Percentiles rank a stretch among this genome's conserved stretches.
phyloP scores from a whole-genome alignment of 495 filamentous ascomycete genomes.

The Achaetomiella virescens region DNA sequence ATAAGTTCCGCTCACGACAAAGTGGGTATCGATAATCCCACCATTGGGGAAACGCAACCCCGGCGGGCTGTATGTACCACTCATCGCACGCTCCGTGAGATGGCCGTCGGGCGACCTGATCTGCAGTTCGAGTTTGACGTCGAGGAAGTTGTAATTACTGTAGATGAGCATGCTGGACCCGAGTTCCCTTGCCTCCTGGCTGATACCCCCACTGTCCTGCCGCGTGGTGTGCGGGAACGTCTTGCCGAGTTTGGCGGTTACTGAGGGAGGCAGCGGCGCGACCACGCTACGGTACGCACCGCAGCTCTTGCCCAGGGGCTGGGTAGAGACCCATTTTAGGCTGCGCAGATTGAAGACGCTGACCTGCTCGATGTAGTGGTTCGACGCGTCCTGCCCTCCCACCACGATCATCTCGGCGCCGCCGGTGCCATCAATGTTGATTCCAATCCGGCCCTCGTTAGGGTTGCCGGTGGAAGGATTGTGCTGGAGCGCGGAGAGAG shows the following conservation, averaged over 20 bases:
- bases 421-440: conserved; percentile 80
- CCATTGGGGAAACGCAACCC: conserved; percentile 93
- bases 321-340: conserved; percentile 88
- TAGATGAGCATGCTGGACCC: conserved; percentile 91
- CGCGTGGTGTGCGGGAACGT: conserved; percentile 23
- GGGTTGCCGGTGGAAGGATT: conserved; percentile 74
- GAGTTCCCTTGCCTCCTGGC: conserved; percentile 50
- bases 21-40: conserved; percentile 86
- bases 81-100: conserved; percentile 82
- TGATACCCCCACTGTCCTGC: conserved; percentile 32
- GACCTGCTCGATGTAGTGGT: conserved; percentile 97
- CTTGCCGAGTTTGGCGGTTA: conserved; percentile 67
- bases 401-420: conserved; percentile 97
- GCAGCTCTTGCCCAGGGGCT: conserved; percentile 77
- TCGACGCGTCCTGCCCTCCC: conserved; percentile 92
- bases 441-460: conserved; percentile 78
- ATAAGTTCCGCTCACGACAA: conserved; percentile 95
- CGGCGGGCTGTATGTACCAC: conserved; percentile 76
- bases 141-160: conserved; percentile 97
- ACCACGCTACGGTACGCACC: conserved; percentile 95
- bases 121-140: conserved; percentile 93
- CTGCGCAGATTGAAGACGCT: conserved; percentile 97
- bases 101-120: conserved; percentile 79
- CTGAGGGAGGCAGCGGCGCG: conserved; percentile 61
- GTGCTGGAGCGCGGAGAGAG: conserved; percentile 79